These are phyloP conservation scores for Mycena vulgaris DNA, from an alignment of 768 basidiomycete genomes.

Conservation along the genomic window DNA sequence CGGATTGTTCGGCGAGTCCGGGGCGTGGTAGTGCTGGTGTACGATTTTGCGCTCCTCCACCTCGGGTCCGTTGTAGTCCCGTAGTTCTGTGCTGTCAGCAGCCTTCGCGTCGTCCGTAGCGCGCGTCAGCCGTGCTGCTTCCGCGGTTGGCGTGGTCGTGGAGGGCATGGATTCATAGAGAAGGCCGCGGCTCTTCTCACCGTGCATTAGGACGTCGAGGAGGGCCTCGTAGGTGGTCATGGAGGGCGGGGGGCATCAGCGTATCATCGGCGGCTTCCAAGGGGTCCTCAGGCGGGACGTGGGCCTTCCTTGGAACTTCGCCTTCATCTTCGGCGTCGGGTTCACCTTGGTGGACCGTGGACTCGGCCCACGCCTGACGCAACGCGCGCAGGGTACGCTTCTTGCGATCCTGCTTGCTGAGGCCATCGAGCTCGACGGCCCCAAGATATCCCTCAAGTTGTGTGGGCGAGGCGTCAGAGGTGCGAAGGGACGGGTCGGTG, in stretches of 20 bases:
- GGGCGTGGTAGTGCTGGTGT: slow-evolving; percentile 25
- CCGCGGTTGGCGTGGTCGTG: background rate
- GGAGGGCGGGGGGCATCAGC: slow-evolving; percentile 27
- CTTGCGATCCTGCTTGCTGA: background rate
- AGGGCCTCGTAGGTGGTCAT: slow-evolving; percentile 23
- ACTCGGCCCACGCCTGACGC: too few species aligned
- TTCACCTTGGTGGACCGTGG: background rate
- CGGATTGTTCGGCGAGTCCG: slow-evolving; percentile 30
- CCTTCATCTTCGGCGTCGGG: too few species aligned
- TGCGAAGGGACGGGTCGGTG: background rate
- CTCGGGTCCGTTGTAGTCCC: too few species aligned
- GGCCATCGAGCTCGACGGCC: background rate
- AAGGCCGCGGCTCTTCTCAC: background rate
- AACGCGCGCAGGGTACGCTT: background rate
- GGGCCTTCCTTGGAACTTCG: background rate
- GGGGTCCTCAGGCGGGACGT: slow-evolving; percentile 10
- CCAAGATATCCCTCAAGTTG: background rate
- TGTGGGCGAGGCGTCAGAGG: background rate
- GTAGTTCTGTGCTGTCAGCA: background rate
- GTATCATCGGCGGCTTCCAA: slow-evolving; percentile 23
- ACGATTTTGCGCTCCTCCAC: background rate
- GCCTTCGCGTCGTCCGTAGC: background rate
- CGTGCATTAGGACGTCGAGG: slow-evolving; percentile 11
- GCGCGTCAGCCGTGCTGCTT: background rate
- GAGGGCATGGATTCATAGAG: background rate